Evolutionary conservation across 495 filamentous ascomycete genomes (phyloP).

Genomic region (Alectoria sarmentosa): DNA sequence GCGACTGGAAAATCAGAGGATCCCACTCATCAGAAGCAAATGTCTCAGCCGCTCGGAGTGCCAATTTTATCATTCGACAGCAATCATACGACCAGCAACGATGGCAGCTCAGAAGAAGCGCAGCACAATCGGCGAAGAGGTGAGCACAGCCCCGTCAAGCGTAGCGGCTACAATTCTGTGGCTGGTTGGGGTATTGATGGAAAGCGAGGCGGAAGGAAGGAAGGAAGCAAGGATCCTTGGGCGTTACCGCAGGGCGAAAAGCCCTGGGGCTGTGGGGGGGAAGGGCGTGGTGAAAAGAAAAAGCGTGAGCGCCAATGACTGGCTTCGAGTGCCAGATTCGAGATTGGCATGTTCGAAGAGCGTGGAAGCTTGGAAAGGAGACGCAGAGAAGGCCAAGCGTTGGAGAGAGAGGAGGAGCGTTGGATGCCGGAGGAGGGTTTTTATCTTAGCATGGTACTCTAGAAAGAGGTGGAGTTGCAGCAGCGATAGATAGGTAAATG

Average conservation of each 20-base stretch:
- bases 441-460: not conserved
- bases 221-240: slow-evolving; percentile 9
- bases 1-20: not conserved
- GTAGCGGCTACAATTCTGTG: slow-evolving; percentile 7
- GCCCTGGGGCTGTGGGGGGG: slow-evolving; percentile 4
- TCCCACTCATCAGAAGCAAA: not conserved
- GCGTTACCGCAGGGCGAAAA: slow-evolving; percentile 11
- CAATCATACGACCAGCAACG: not conserved
- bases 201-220: not conserved
- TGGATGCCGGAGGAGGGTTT: not conserved
- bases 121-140: not conserved
- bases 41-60: not conserved
- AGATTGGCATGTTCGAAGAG: not conserved
- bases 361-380: slow-evolving; percentile 3
- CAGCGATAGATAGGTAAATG: slow-evolving; percentile 2
- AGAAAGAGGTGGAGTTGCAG: not conserved
- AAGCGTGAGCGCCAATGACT: not conserved
- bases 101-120: not conserved
- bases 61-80: not conserved
- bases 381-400: not conserved
- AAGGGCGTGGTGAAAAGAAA: not conserved
- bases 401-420: not conserved
- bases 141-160: not conserved
- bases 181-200: not conserved
- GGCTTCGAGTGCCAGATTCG: not conserved